Evolutionary conservation across 306 rosid genomes (phyloP).

Genomic region (Medicago truncatula): MtrunA17r5.0-ANR NC_053043.1:43625001-43625500

Average conservation of each 20-base stretch:
- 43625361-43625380: conserved; percentile 68
- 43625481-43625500: conserved; percentile 69
- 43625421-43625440: conserved; percentile 6
- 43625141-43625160: conserved; percentile 40
- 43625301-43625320: conserved; percentile 82
- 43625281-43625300: conserved; percentile 60
- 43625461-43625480: conserved; percentile 67
- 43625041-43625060: conserved; percentile 76
- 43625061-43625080: conserved; percentile 69
- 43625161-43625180: conserved; percentile 74
- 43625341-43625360: conserved; percentile 59
- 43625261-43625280: conserved; percentile 83
- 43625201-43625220: conserved; percentile 79
- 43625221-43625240: conserved; percentile 80
- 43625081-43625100: conserved; percentile 65
- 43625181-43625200: conserved; percentile 74
- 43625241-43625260: conserved; percentile 87
- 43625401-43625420: conserved; percentile 38
- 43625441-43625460: conserved; percentile 62
- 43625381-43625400: conserved; percentile 67
- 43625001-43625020: conserved; percentile 72
- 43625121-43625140: conserved; percentile 77
- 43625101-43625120: conserved; percentile 90
- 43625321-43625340: conserved; percentile 65
- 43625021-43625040: conserved; percentile 84